Base-by-base conservation (phyloP, 805 yeast genomes). In the Saturnispora diversa region DNA sequence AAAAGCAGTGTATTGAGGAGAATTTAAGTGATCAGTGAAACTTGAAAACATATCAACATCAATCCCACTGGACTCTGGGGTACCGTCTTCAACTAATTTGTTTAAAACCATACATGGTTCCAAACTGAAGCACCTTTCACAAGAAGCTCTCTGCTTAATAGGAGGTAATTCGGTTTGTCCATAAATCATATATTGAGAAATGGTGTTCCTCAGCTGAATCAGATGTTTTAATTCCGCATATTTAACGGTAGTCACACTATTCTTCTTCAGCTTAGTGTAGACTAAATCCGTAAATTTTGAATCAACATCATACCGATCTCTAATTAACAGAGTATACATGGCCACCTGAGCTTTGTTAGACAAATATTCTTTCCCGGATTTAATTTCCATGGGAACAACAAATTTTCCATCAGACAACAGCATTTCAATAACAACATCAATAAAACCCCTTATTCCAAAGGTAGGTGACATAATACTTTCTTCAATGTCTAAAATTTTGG, bases 401-500 rank as follows among this genome's bases (percentile, higher is more conserved):
- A 55, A 68, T n/a, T 72, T 72, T 5, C 65, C 66, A 32, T 63
- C 63, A 7, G 70, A 54, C 20, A 63, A 58, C 6, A 49, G 27
- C 0, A 83, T 81, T 49, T 81, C 82, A 2, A 86, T 69, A 0
- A 95, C 86, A 3, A 81, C 95, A 63, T 92, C 99, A 13, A 88
- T 76, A 50, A 80, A 75, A 0, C 99, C 99, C 49, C 85, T 75
- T 7, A 92, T 60, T 0, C 99, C 99, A 63, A 73, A 87, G 54
- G 75, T 71, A 0, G 97, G 95, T 0, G 97, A 85, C 86, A 94
- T 79, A 11, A 92, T 80, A 50, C 79, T 83, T 52, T 92, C 97
- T 59, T 92, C 99, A 8, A 85, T 75, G 53, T 84, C 95, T 25
- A 85, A 64, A 7, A 87, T 72, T 43, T 80, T 77, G 12, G 74